Base-by-base conservation (phyloP, 179 eudicot species). In the Sideroxylon spinosum region DNA sequence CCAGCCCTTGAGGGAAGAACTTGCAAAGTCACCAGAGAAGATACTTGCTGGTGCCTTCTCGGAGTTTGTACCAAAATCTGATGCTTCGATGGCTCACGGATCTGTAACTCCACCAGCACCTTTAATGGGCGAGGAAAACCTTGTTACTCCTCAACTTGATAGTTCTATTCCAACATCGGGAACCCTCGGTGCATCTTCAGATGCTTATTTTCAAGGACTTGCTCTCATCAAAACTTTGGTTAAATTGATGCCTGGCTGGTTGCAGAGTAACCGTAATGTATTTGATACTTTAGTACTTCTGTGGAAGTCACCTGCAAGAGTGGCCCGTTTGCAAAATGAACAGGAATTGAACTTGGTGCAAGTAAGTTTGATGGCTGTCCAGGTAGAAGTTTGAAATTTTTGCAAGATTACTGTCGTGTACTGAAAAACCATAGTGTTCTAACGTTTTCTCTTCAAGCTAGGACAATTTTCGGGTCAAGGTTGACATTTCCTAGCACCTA, bases 161-260 rank as follows among this genome's bases (percentile, higher is more conserved):
- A 81, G 88, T 81, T 83, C 98, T 74, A 85, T 48, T 86, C 83
- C 81, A 50, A 68, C 91, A 10, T 84, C 86, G 48, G 68, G 89
- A 22, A 73, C 85, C 75, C 71, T 78, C 76, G 87, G 79, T 53
- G 89, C 78, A 78, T 73, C 85, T 63, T 80, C 89, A 72, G 98
- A 96, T 86, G 92, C 97, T 83, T 96, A 92, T 82, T 96, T 96
- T 83, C 97, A 94, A 83, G 99, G 99, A 20, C 93, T 96, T 80
- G 88, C 88, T 68, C 84, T 96, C 66, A 81, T 96, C 50, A 94
- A 94, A 84, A 89, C 95, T 73, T 85, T 96, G 80, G 99, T 90
- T 49, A 96, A 96, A 82, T 74, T 96, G 86, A 92, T 94, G 91
- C 99, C 99, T 71, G 82, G 89, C 22, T 96, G 99, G 99, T 85